Evolutionary conservation across 1,139 yeast species (phyloP).

Genomic region (Sugiyamaella japonica): DNA sequence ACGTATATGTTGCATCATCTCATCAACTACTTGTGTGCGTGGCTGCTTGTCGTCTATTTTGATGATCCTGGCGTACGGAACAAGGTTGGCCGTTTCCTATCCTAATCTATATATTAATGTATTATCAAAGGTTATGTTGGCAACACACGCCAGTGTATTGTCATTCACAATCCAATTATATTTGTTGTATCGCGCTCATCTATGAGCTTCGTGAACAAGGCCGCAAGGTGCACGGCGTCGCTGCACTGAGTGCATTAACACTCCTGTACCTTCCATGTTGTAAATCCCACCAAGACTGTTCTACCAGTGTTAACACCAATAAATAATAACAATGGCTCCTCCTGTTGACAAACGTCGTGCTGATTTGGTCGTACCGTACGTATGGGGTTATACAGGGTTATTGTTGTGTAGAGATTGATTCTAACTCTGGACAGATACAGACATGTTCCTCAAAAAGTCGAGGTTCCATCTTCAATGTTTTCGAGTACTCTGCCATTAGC

Average conservation of each 20-base stretch:
- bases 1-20: slow-evolving; percentile 41
- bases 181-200: not conserved
- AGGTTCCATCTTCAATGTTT: slow-evolving; percentile 40
- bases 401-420: too few species aligned
- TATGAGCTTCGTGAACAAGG: not conserved
- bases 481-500: slow-evolving; percentile 63
- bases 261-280: slow-evolving; percentile 13
- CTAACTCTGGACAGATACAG: slow-evolving; percentile 28
- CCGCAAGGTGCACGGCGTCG: not conserved
- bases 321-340: slow-evolving; percentile 13
- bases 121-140: too few species aligned
- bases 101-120: not conserved
- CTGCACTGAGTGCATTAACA: not conserved
- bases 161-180: not conserved
- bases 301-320: not conserved
- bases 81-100: slow-evolving; percentile 13
- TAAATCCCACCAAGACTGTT: not conserved
- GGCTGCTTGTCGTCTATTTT: slow-evolving; percentile 31
- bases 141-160: too few species aligned
- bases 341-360: slow-evolving; percentile 35
- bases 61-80: slow-evolving; percentile 23
- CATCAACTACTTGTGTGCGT: slow-evolving; percentile 33
- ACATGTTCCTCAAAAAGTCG: slow-evolving; percentile 34
- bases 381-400: not conserved
- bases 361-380: slow-evolving; percentile 35